These are phyloP conservation scores for Colletotrichum sojae DNA, from an alignment of 2,329 filamentous ascomycete species.

Conservation along the genomic window DNA sequence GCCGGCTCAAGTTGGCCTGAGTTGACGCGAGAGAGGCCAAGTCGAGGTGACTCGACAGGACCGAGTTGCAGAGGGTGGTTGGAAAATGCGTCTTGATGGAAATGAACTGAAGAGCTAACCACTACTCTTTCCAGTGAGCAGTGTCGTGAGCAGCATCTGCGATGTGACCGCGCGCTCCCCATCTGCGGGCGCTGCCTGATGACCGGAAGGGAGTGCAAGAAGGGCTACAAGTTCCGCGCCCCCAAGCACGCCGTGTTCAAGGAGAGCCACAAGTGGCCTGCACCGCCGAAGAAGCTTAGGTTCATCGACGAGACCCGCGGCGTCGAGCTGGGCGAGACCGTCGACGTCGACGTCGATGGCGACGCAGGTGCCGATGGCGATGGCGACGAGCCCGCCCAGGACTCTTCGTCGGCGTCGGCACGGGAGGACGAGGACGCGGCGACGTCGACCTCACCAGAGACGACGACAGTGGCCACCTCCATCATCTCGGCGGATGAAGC, in stretches of 20 bases:
- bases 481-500: constrained; percentile 6
- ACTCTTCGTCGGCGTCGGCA: constrained; percentile 4
- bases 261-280: constrained; percentile 39
- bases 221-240: constrained; percentile 42
- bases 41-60: not conserved
- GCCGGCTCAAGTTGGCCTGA: too few relatives aligned
- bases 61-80: not conserved
- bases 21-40: too few relatives aligned
- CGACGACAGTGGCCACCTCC: constrained; percentile 17
- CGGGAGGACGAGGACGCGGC: constrained; percentile 8
- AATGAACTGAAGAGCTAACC: constrained; percentile 9
- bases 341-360: constrained; percentile 12
- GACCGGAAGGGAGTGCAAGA: constrained; percentile 40
- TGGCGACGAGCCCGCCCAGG: not conserved
- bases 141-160: constrained; percentile 63
- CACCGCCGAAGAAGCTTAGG: constrained; percentile 37
- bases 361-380: not conserved
- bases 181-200: constrained; percentile 40
- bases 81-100: not conserved
- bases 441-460: constrained; percentile 14
- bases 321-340: constrained; percentile 32
- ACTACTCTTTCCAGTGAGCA: constrained; percentile 52
- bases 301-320: constrained; percentile 39
- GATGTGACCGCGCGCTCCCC: constrained; percentile 52
- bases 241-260: constrained; percentile 38